These are phyloP conservation scores for Marsdenia floribunda DNA, from an alignment of 257 asterid genomes.

Conservation along the genomic window DNA sequence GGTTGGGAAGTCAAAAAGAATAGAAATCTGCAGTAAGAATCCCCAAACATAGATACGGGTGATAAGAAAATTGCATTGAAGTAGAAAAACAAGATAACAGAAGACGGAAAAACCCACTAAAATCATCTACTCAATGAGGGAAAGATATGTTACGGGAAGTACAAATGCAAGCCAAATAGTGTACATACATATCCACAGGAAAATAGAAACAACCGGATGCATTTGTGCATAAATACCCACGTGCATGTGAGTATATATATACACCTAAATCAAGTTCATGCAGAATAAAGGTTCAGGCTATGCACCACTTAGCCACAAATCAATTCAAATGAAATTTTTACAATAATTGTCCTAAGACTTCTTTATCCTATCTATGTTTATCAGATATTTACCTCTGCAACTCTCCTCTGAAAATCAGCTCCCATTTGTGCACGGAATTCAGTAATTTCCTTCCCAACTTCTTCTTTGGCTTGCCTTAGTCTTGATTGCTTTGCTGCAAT, in stretches of 20 bases:
- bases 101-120: background rate
- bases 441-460: slow-evolving; percentile 86
- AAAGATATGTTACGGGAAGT: background rate
- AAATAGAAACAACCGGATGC: background rate
- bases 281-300: background rate
- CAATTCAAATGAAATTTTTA: background rate
- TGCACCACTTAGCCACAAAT: background rate
- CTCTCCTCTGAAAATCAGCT: slow-evolving; percentile 81
- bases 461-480: slow-evolving; percentile 88
- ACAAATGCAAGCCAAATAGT: background rate
- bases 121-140: background rate
- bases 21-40: background rate
- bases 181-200: background rate
- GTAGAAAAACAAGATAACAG: no score
- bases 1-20: background rate
- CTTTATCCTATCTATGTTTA: background rate
- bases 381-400: slow-evolving; percentile 57
- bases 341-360: background rate
- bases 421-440: slow-evolving; percentile 90
- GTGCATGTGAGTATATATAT: no score
- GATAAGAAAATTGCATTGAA: background rate
- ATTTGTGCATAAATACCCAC: no score
- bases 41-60: background rate
- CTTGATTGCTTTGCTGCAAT: slow-evolving; percentile 81
- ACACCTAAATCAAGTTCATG: background rate